phyloP scores from a whole-genome alignment of 306 rosid species.

The Rosa multiflora region DNA sequence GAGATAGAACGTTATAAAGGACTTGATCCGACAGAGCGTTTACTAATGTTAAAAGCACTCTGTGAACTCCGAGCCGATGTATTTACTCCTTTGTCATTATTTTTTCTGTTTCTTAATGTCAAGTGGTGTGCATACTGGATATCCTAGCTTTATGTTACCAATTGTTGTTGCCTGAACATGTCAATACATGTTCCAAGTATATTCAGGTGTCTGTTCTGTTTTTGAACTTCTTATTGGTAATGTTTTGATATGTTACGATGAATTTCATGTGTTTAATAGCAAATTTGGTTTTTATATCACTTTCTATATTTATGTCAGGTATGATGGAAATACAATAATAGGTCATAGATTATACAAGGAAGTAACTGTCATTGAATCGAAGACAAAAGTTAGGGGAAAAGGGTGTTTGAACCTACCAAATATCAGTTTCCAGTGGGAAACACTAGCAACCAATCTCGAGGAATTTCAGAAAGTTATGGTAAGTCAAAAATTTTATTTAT shows the following conservation, averaged over 20 bases:
- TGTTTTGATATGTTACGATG: conserved; percentile 4
- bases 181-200: background rate
- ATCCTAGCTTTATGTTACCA: background rate
- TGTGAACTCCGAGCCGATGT: conserved; percentile 92
- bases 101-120: background rate
- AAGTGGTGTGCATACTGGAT: background rate
- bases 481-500: conserved; percentile 29
- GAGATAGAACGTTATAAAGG: conserved; percentile 69
- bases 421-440: conserved; percentile 66
- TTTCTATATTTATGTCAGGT: conserved; percentile 53
- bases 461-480: conserved; percentile 68
- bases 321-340: conserved; percentile 60
- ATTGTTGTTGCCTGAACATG: background rate
- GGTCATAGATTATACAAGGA: conserved; percentile 66
- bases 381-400: conserved; percentile 36
- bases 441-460: conserved; percentile 68
- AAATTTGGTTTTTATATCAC: conserved; percentile 18
- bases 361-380: conserved; percentile 39
- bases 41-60: conserved; percentile 71
- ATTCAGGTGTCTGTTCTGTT: background rate
- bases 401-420: conserved; percentile 40
- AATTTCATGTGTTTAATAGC: conserved; percentile 10
- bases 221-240: conserved; percentile 65
- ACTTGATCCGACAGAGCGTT: conserved; percentile 66
- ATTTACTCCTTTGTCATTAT: conserved; percentile 14